Evolutionary conservation across 768 basidiomycete species (phyloP).

Genomic region (Collybiopsis luxurians): DNA sequence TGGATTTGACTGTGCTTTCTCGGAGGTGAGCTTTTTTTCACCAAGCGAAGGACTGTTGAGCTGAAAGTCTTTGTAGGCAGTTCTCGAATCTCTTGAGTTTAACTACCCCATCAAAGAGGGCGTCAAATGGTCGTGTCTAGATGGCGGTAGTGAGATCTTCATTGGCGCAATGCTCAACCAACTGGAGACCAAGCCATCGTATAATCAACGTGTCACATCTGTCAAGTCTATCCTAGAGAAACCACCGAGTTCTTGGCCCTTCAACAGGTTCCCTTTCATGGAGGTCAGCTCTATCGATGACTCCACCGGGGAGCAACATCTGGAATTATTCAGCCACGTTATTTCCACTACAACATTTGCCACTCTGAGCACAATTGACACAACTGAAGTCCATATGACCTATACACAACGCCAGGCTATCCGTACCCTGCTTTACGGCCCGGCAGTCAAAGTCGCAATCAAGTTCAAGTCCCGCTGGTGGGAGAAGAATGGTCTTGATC

Average conservation of each 20-base stretch:
- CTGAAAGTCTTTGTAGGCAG: neutral
- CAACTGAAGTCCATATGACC: conserved; percentile 9
- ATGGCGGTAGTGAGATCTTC: conserved; percentile 18
- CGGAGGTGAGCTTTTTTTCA: neutral
- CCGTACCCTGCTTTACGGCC: conserved; percentile 25
- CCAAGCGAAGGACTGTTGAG: no score
- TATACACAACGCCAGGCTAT: conserved; percentile 18
- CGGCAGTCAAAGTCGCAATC: conserved; percentile 28
- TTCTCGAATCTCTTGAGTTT: conserved; percentile 2
- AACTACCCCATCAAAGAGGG: neutral
- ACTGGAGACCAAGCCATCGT: conserved; percentile 4
- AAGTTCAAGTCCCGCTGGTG: conserved; percentile 32
- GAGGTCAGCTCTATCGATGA: neutral
- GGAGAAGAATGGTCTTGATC: conserved; percentile 13
- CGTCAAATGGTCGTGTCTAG: conserved; percentile 10
- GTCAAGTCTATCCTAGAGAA: conserved; percentile 9
- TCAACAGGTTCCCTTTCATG: conserved; percentile 1
- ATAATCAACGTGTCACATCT: conserved; percentile 14
- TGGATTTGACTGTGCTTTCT: neutral
- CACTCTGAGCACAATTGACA: conserved; percentile 32
- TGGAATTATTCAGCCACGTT: conserved; percentile 32
- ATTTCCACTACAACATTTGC: conserved; percentile 39
- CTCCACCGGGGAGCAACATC: neutral
- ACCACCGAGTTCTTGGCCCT: conserved; percentile 4
- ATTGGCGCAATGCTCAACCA: conserved; percentile 1